A percentile compares a stretch with the other conserved stretches of the same genome.
phyloP scores from a whole-genome alignment of 179 eudicot genomes.

The Spergularia azorica region DNA sequence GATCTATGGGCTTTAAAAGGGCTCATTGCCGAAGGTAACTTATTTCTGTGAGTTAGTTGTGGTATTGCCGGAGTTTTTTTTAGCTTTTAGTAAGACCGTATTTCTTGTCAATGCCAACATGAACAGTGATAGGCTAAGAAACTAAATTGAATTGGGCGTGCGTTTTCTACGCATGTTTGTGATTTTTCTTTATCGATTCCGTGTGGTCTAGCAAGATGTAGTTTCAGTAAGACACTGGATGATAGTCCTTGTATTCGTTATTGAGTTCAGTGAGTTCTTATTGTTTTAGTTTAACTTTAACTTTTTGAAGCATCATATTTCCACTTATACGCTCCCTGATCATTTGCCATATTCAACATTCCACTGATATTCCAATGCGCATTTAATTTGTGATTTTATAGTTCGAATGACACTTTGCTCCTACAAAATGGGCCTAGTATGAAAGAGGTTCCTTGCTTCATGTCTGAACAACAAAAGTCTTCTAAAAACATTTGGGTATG shows the following conservation, averaged over 20 bases:
- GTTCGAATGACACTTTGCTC: slow-evolving; percentile 5
- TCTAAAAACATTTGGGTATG: not conserved
- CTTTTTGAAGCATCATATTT: not conserved
- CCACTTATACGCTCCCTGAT: not conserved
- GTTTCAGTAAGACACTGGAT: not conserved
- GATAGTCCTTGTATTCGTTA: not conserved
- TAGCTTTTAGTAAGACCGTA: not conserved
- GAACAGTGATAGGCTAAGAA: too few species aligned
- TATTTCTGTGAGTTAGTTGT: slow-evolving; percentile 9
- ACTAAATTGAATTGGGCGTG: too few species aligned
- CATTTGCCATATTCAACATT: not conserved
- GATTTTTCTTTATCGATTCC: not conserved
- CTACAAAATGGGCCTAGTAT: not conserved
- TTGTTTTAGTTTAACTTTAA: not conserved
- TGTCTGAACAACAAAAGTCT: not conserved
- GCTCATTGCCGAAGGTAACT: slow-evolving; percentile 81
- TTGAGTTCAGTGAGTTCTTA: not conserved
- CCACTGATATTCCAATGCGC: not conserved
- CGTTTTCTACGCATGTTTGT: not conserved
- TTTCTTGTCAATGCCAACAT: not conserved
- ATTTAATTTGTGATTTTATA: not conserved
- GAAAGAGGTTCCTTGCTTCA: slow-evolving; percentile 1
- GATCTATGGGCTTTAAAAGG: slow-evolving; percentile 99
- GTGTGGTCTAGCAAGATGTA: slow-evolving; percentile 1
- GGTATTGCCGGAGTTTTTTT: not conserved